Base-by-base conservation (phyloP, 2,329 filamentous ascomycete genomes). In the Penicillium italicum region DNA sequence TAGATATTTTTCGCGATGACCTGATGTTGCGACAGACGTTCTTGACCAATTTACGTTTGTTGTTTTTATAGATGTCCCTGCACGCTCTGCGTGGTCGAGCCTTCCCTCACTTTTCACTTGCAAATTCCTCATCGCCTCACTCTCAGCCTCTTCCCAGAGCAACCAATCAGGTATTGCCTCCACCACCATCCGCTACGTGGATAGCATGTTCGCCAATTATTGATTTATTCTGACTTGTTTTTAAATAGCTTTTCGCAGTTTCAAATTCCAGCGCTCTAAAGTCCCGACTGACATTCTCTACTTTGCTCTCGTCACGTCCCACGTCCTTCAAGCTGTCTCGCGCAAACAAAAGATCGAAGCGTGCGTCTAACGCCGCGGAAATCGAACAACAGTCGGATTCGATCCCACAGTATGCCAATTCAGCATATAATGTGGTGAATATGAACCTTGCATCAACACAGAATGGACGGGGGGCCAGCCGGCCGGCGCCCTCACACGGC, bases 1-100 rank as follows among this genome's bases (percentile, higher is more conserved):
- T 65, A 61, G 63, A 50, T 57, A 58, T 58, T 64, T 58, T 60
- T 55, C 40, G 41, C 40, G 43, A 57, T 54, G 36, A 43, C 33
- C 34, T 26, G 28, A 52, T 52, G 16, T 33, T 28, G 33, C 33
- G 20, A 45, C 8, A 28, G 38, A 40, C 28, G 48, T 28, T 44
- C 26, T n/a, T 30, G 8, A 10, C 18, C 18, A n/a, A 37, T 33
- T 40, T 40, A 46, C 28, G 10, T 40, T 31, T 47, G 22, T 34
- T 26, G 22, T 45, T 46, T 26, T 31, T 22, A 44, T 42, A 31
- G 7, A 43, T 56, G 49, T 56, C 31, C 30, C 28, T 53, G 14
- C 22, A 18, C 18, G n/a, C 44, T 38, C 18, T 38, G 16, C 33
- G 33, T 16, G 22, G 30, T 30, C 49, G 52, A 51, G 52, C 50